Evolutionary conservation across 2,329 filamentous ascomycete genomes (phyloP).

Genomic region (Zymoseptoria passerinii): DNA sequence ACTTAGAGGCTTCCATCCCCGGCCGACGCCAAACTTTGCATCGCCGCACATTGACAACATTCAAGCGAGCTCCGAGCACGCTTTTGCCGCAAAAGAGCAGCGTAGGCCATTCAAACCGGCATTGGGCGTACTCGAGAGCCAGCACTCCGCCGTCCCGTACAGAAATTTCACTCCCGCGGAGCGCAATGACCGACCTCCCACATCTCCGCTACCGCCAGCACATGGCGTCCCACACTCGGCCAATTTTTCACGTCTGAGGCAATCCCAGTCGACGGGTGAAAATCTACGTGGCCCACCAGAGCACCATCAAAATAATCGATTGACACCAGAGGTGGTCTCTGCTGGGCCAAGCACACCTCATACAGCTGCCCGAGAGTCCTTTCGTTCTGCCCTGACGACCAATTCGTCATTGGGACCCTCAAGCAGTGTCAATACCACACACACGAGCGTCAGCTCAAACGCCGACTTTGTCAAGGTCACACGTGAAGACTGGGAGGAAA

Average conservation of each 20-base stretch:
- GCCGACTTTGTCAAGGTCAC: constrained; percentile 60
- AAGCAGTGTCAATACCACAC: constrained; percentile 59
- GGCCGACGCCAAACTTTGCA: constrained; percentile 19
- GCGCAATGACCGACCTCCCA: constrained; percentile 11
- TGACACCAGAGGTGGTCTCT: constrained; percentile 13
- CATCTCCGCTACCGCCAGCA: constrained; percentile 19
- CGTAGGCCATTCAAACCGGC: constrained; percentile 23
- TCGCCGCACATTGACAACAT: constrained; percentile 22
- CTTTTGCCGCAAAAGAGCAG: constrained; percentile 25
- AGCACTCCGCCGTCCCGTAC: constrained; percentile 7
- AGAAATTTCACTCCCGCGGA: neutral
- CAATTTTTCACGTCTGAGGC: constrained; percentile 7
- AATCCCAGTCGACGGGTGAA: constrained; percentile 19
- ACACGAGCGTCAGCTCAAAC: constrained; percentile 71
- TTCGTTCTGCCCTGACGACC: constrained; percentile 52
- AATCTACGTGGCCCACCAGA: constrained; percentile 21
- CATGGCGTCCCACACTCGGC: neutral
- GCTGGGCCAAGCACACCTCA: constrained; percentile 23
- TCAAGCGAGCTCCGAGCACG: constrained; percentile 29
- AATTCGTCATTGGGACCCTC: constrained; percentile 49
- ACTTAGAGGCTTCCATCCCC: constrained; percentile 26
- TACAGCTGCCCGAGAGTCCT: constrained; percentile 46
- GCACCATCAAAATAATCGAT: constrained; percentile 11
- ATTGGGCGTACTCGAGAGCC: constrained; percentile 20
- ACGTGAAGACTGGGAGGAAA: constrained; percentile 33